Evolutionary conservation across 257 asterid species (phyloP), one percentile per base, ranked within the genome.

Genomic region (Nemophila menziesii): DNA sequence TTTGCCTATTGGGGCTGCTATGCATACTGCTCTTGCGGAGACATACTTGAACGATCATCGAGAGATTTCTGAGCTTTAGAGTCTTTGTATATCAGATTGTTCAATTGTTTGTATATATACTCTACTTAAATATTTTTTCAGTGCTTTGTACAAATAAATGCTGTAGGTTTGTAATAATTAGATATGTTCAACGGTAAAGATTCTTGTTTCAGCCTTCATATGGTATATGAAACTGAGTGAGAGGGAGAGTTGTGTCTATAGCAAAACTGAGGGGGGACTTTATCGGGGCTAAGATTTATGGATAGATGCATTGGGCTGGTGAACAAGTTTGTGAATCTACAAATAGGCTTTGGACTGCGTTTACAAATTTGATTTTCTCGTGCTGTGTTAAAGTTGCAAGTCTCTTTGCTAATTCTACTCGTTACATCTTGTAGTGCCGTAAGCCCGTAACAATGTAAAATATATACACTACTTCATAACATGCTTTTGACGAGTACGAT

Each of bases 1-100:
- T 17, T 76, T 85, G 45, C 93, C 93, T 0, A 61, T 85, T 20
- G 92, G 90, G 43, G 90, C 86, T 24, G 85, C 86, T 0, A 0
- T 82, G 56, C 56, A 55, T 69, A 44, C 78, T 39, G 69, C 75
- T 16, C 20, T 63, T 49, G 69, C 72, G 17, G 67, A 67, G 55
- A 49, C n/a, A 17, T 71, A 71, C 43, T 33, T 67, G 67, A 60
- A 51, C 10, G 82, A 59, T 21, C 62, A 38, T 12, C 37, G 43
- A 8, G 45, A n/a, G 29, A 18, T 52, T 27, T 38, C 14, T 6
- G 43, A 20, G 22, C 11, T 17, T 12, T 49, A 33, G 22, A 23
- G 46, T 2, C 2, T 8, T 5, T 10, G 36, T 5, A 10, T 2
- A 2, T 2, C 9, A 41, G 36, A 29, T 21, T 16, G 22, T 2